These are phyloP conservation scores for Cryphonectria parasitica DNA, from an alignment of 2,329 filamentous ascomycete genomes.

Conservation along the genomic window DNA sequence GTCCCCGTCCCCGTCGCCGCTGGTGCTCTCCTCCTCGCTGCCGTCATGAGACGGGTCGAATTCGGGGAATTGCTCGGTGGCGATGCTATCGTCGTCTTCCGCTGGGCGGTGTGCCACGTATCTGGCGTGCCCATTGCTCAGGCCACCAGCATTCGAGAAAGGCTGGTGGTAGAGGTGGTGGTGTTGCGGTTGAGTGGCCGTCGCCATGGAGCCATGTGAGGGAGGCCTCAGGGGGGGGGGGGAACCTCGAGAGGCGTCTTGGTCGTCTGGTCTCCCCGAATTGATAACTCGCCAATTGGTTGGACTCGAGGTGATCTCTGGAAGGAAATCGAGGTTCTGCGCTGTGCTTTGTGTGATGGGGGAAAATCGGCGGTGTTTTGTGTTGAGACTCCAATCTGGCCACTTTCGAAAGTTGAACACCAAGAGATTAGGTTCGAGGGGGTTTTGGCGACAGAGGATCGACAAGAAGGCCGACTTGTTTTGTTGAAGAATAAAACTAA, in stretches of 20 bases:
- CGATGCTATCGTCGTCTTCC: conserved; percentile 27
- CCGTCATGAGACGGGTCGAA: conserved; percentile 30
- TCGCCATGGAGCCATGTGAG: conserved; percentile 30
- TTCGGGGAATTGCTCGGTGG: conserved; percentile 29
- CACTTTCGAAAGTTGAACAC: background rate
- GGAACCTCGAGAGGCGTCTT: conserved; percentile 5
- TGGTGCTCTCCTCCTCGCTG: conserved; percentile 19
- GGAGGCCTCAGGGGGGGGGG: conserved; percentile 20
- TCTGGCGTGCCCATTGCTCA: conserved; percentile 18
- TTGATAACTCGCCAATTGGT: background rate
- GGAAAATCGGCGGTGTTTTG: background rate
- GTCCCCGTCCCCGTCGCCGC: conserved; percentile 9
- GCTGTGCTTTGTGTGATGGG: background rate
- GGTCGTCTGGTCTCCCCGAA: background rate
- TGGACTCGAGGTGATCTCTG: background rate
- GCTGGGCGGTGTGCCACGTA: conserved; percentile 15
- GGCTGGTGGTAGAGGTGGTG: conserved; percentile 19
- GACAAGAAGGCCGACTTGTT: background rate
- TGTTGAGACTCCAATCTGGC: background rate
- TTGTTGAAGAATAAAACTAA: background rate
- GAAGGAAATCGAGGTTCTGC: background rate
- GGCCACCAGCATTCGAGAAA: conserved; percentile 17
- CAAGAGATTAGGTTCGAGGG: background rate
- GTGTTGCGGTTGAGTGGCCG: conserved; percentile 13
- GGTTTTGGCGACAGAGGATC: conserved; percentile 14